These are phyloP conservation scores for Lachnellula cervina DNA, from an alignment of 2,329 filamentous ascomycete species.

Conservation along the genomic window DNA sequence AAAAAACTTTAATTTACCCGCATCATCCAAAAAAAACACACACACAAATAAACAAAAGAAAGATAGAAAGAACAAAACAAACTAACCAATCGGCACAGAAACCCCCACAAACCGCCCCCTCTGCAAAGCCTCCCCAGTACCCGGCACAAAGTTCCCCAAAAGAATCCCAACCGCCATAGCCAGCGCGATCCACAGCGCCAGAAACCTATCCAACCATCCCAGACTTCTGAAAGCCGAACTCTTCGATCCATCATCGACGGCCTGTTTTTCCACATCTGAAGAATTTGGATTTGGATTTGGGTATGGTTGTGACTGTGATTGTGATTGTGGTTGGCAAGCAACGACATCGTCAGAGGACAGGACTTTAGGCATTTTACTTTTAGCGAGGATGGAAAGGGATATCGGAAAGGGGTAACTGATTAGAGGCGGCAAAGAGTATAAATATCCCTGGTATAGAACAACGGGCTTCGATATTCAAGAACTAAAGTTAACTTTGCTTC, in stretches of 20 bases:
- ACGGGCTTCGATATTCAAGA: neutral
- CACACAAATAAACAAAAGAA: neutral
- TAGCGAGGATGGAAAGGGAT: neutral
- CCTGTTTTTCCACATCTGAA: constrained; percentile 9
- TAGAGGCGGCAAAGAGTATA: neutral
- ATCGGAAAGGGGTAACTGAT: constrained; percentile 15
- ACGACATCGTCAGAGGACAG: constrained; percentile 7
- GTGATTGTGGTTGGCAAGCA: neutral
- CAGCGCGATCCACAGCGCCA: constrained; percentile 57
- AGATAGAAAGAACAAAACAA: constrained; percentile 20
- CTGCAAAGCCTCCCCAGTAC: constrained; percentile 50
- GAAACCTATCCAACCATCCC: constrained; percentile 45
- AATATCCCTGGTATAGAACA: neutral
- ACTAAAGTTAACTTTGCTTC: neutral
- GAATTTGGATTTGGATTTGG: no score
- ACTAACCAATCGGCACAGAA: constrained; percentile 59
- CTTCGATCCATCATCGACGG: constrained; percentile 6
- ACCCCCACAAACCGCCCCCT: constrained; percentile 59
- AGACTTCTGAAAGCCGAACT: constrained; percentile 31
- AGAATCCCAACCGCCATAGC: constrained; percentile 63
- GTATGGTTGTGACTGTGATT: no score
- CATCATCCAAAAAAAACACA: neutral
- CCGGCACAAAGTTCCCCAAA: constrained; percentile 57
- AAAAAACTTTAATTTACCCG: constrained; percentile 18
- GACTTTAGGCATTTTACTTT: neutral